phyloP scores from a whole-genome alignment of 2,329 filamentous ascomycete species.

The Chaetomiaceae sp. region DNA sequence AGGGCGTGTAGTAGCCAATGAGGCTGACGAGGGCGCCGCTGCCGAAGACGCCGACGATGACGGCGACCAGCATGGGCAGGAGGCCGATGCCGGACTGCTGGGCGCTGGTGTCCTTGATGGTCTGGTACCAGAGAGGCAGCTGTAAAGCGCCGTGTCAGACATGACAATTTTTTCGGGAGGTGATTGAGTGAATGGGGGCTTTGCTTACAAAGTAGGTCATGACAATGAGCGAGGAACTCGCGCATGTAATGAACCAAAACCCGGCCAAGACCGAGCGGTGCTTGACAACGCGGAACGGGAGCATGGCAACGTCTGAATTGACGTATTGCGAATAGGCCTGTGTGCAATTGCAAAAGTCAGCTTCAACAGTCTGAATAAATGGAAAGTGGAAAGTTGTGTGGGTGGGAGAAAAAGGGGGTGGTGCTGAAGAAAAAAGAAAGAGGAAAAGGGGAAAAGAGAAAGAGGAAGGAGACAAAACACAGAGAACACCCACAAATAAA shows the following conservation, averaged over 20 bases:
- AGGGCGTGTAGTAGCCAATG: conserved; percentile 38
- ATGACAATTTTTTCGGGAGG: background rate
- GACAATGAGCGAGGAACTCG: conserved; percentile 30
- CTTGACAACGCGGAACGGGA: conserved; percentile 39
- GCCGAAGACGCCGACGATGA: conserved; percentile 30
- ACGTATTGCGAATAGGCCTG: background rate
- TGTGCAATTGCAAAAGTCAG: background rate
- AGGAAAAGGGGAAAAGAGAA: too few species aligned
- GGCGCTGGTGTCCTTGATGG: conserved; percentile 33
- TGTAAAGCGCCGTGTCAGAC: background rate
- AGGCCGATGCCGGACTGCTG: conserved; percentile 34
- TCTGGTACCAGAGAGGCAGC: conserved; percentile 36
- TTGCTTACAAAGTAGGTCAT: conserved; percentile 22
- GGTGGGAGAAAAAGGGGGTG: too few species aligned
- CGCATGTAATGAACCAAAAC: conserved; percentile 34
- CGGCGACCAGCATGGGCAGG: conserved; percentile 32
- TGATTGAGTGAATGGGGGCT: background rate
- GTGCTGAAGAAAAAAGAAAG: too few species aligned
- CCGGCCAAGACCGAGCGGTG: conserved; percentile 36
- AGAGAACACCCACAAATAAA: background rate
- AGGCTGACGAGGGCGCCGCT: conserved; percentile 30
- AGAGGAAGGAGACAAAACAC: too few species aligned
- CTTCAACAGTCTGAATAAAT: background rate
- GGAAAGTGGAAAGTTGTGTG: too few species aligned
- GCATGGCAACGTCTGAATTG: conserved; percentile 34